phyloP scores from a whole-genome alignment of 2,329 filamentous ascomycete genomes.

The Clathrospora elynae region DNA sequence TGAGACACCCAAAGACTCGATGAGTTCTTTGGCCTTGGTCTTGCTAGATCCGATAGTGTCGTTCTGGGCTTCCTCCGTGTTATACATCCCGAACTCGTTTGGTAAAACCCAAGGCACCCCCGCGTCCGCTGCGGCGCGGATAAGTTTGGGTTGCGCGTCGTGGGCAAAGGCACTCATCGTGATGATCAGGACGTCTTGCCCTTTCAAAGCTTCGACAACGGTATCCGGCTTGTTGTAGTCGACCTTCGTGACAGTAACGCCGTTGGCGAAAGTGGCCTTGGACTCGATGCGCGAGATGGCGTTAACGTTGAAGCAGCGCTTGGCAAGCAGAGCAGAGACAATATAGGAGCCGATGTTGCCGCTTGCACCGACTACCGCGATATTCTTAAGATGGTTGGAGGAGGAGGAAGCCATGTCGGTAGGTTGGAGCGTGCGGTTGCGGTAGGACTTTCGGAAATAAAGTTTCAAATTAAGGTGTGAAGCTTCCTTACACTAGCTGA shows the following conservation, averaged over 20 bases:
- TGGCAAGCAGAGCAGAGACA: conserved; percentile 50
- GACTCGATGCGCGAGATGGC: conserved; percentile 57
- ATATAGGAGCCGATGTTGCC: conserved; percentile 38
- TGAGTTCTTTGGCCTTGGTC: conserved; percentile 13
- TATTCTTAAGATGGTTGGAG: conserved; percentile 38
- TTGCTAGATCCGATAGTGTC: conserved; percentile 17
- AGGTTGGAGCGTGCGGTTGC: too few species aligned
- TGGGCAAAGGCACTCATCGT: conserved; percentile 38
- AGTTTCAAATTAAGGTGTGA: too few species aligned
- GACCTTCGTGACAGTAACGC: conserved; percentile 49
- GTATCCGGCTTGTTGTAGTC: conserved; percentile 57
- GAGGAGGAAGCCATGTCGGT: background rate
- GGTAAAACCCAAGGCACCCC: conserved; percentile 49
- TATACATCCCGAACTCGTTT: conserved; percentile 47
- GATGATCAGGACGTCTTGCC: conserved; percentile 49
- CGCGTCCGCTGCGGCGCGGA: conserved; percentile 46
- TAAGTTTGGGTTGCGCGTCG: conserved; percentile 39
- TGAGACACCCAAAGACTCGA: conserved; percentile 30
- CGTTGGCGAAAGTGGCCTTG: conserved; percentile 49
- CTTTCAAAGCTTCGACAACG: conserved; percentile 43
- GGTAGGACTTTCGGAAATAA: too few species aligned
- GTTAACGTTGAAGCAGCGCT: conserved; percentile 55
- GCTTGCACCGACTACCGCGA: conserved; percentile 49
- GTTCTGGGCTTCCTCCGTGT: conserved; percentile 20
- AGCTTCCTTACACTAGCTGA: too few species aligned